A percentile compares a stretch with the other conserved stretches of the same genome.
Conservation (phyloP, 306 rosid genomes). For the Phaseolus lunatus region DNA sequence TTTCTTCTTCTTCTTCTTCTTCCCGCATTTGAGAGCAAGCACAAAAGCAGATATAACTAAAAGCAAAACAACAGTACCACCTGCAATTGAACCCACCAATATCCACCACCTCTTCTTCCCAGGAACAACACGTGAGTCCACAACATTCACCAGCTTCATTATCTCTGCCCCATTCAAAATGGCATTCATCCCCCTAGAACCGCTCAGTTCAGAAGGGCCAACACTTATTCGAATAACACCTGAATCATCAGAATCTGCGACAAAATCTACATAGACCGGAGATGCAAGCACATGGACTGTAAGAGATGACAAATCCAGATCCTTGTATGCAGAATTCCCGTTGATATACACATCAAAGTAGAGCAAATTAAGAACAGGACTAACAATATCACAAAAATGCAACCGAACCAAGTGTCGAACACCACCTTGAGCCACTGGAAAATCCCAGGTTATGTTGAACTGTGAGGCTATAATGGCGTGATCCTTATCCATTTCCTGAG, state of each 20-base stretch:
- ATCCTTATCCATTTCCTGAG: slow-evolving; percentile 76
- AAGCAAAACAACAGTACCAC: slow-evolving; percentile 64
- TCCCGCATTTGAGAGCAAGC: slow-evolving; percentile 55
- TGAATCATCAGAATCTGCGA: slow-evolving; percentile 67
- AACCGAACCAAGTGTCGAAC: slow-evolving; percentile 69
- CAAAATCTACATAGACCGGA: slow-evolving; percentile 76
- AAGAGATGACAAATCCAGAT: slow-evolving; percentile 72
- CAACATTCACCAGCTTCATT: slow-evolving; percentile 65
- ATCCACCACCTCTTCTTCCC: slow-evolving; percentile 57
- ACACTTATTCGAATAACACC: slow-evolving; percentile 69
- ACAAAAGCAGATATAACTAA: slow-evolving; percentile 52
- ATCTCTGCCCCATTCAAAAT: slow-evolving; percentile 94
- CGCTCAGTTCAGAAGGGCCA: slow-evolving; percentile 80
- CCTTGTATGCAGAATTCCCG: slow-evolving; percentile 66
- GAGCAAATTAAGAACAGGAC: slow-evolving; percentile 61
- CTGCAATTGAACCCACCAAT: slow-evolving; percentile 66
- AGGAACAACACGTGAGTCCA: slow-evolving; percentile 11
- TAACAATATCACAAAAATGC: slow-evolving; percentile 89
- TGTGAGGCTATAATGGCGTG: slow-evolving; percentile 45
- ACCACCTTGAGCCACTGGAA: slow-evolving; percentile 54
- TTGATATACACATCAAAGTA: slow-evolving; percentile 82
- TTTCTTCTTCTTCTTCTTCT: slow-evolving; percentile 62
- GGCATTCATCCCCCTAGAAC: slow-evolving; percentile 64
- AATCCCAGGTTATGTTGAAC: slow-evolving; percentile 82
- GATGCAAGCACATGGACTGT: slow-evolving; percentile 64